Percentiles rank a stretch among this genome's conserved stretches.
These are phyloP conservation scores for Leishmania arabica DNA, from an alignment of 208 protist genomes.

Conservation along the genomic window DNA sequence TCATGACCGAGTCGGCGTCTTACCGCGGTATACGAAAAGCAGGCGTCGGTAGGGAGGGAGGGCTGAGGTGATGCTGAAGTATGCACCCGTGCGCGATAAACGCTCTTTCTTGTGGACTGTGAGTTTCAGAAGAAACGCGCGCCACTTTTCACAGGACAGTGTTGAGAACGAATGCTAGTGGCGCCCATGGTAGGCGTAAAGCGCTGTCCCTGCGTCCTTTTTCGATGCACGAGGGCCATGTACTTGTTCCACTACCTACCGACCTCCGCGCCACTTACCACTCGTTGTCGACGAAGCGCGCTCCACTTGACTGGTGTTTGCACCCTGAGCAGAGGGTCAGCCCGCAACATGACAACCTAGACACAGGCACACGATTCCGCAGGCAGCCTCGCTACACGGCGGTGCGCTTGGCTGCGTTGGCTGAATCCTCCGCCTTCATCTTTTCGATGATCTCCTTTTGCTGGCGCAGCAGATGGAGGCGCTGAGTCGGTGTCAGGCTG, in stretches of 20 bases:
- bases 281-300: background rate
- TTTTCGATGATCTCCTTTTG: slow-evolving; percentile 60
- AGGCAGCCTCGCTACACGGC: background rate
- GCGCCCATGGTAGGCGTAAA: background rate
- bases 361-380: background rate
- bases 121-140: background rate
- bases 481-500: slow-evolving; percentile 27
- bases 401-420: slow-evolving; percentile 1
- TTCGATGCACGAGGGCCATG: background rate
- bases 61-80: background rate
- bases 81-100: background rate
- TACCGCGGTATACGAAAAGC: background rate
- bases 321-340: background rate
- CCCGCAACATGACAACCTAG: background rate
- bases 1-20: background rate
- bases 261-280: background rate
- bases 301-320: background rate
- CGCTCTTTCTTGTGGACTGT: background rate
- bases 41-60: too few species aligned
- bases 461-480: slow-evolving; percentile 42
- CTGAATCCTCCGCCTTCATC: slow-evolving; percentile 69
- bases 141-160: background rate
- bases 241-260: background rate
- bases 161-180: background rate
- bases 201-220: background rate